Conservation (phyloP, 805 yeast species). For the Candida railenensis region DNA sequence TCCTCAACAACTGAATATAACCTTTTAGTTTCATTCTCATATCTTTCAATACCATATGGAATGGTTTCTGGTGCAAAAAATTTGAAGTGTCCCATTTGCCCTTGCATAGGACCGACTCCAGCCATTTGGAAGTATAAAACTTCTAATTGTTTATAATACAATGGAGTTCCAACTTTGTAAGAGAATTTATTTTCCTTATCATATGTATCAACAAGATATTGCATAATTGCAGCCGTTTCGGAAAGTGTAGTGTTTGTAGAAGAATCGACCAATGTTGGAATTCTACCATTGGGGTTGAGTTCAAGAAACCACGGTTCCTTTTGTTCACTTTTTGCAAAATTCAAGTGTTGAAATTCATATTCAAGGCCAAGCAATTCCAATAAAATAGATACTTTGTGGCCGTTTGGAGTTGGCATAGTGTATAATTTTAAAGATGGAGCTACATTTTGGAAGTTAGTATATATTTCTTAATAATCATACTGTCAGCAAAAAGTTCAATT, state of each 20-base stretch:
- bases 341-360: slow-evolving; percentile 41
- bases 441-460: too few relatives aligned
- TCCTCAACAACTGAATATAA: slow-evolving; percentile 54
- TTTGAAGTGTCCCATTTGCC: slow-evolving; percentile 54
- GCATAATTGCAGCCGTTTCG: slow-evolving; percentile 63
- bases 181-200: slow-evolving; percentile 52
- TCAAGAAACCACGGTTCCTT: slow-evolving; percentile 58
- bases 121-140: slow-evolving; percentile 59
- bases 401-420: slow-evolving; percentile 43
- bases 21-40: slow-evolving; percentile 47
- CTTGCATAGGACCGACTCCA: slow-evolving; percentile 61
- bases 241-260: slow-evolving; percentile 46
- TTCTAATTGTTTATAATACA: slow-evolving; percentile 53
- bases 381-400: slow-evolving; percentile 38
- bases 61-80: slow-evolving; percentile 48
- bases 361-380: slow-evolving; percentile 43
- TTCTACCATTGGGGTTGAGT: slow-evolving; percentile 61
- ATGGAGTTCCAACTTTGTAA: slow-evolving; percentile 31
- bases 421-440: slow-evolving; percentile 11
- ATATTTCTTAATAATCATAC: too few relatives aligned
- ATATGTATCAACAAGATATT: slow-evolving; percentile 58
- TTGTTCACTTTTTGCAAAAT: slow-evolving; percentile 43
- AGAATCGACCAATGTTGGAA: slow-evolving; percentile 51
- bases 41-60: slow-evolving; percentile 55
- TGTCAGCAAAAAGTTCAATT: too few relatives aligned